Percentiles rank a stretch among this genome's conserved stretches.
Conservation (phyloP, 1,284 basidiomycete species). For the Testicularia cyperi region DNA sequence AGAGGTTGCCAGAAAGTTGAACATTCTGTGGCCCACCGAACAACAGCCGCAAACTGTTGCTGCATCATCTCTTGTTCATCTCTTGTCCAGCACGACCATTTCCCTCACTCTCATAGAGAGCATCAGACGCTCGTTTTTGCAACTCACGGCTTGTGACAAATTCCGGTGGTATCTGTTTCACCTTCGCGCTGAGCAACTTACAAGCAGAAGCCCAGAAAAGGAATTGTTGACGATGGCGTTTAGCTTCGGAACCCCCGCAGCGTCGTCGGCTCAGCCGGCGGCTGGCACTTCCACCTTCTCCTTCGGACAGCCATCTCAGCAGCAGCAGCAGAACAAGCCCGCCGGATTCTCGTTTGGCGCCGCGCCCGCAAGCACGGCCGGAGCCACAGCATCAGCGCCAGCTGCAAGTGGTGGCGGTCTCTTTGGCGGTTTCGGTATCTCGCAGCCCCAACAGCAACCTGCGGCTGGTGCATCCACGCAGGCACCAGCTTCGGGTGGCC, state of each 20-base stretch:
- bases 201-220: too few species aligned
- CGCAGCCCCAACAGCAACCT: conserved; percentile 16
- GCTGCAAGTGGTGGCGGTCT: conserved; percentile 12
- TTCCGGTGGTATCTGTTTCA: too few species aligned
- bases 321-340: conserved; percentile 36
- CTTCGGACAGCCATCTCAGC: conserved; percentile 33
- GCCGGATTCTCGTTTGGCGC: conserved; percentile 42
- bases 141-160: too few species aligned
- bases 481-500: conserved; percentile 12
- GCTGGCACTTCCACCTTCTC: conserved; percentile 37
- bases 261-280: conserved; percentile 13
- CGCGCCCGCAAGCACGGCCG: conserved; percentile 17
- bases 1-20: too few species aligned
- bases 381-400: conserved; percentile 10
- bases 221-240: conserved; percentile 53
- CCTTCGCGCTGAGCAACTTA: too few species aligned
- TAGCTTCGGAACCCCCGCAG: conserved; percentile 47
- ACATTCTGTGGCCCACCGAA: too few species aligned
- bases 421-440: conserved; percentile 16
- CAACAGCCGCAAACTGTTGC: too few species aligned
- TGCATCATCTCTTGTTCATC: too few species aligned
- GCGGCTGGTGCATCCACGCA: conserved; percentile 9
- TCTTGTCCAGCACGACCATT: too few species aligned
- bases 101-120: too few species aligned
- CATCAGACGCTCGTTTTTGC: too few species aligned